phyloP scores from a whole-genome alignment of 1,139 yeast species.

The Pichia sp. region DNA sequence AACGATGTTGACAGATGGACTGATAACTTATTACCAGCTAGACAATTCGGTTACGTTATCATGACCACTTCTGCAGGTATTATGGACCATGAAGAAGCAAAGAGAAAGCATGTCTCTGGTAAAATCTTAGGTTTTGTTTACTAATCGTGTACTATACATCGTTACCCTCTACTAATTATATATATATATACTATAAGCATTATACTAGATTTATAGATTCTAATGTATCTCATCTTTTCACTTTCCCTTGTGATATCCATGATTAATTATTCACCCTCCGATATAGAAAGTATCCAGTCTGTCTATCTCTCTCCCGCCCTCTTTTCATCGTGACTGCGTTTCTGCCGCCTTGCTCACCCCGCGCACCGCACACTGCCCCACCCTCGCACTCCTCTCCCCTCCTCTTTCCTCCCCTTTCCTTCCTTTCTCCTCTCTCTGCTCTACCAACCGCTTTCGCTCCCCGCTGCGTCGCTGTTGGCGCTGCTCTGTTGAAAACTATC shows the following conservation, averaged over 20 bases:
- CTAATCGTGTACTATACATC: constrained; percentile 34
- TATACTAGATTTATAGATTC: constrained; percentile 1
- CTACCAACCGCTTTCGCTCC: not conserved
- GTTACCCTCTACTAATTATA: no score
- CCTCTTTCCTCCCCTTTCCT: not conserved
- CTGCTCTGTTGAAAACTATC: no score
- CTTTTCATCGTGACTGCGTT: not conserved
- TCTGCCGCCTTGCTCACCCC: constrained; percentile 1
- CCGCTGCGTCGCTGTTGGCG: not conserved
- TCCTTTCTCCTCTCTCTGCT: not conserved
- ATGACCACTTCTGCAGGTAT: constrained; percentile 99
- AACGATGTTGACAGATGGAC: constrained; percentile 97
- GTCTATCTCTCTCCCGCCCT: not conserved
- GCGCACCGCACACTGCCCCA: constrained; percentile 1
- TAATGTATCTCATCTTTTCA: no score
- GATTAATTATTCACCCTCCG: no score
- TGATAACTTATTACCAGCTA: constrained; percentile 93
- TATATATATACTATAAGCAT: no score
- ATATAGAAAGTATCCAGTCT: not conserved
- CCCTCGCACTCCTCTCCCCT: constrained; percentile 8
- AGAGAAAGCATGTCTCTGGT: constrained; percentile 99
- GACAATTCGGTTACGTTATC: constrained; percentile 97
- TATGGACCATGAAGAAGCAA: constrained; percentile 99
- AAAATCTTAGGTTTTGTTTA: constrained; percentile 95
- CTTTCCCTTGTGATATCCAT: no score